Conservation (phyloP, 148 eudicot genomes). For the Cornus controversa region DNA sequence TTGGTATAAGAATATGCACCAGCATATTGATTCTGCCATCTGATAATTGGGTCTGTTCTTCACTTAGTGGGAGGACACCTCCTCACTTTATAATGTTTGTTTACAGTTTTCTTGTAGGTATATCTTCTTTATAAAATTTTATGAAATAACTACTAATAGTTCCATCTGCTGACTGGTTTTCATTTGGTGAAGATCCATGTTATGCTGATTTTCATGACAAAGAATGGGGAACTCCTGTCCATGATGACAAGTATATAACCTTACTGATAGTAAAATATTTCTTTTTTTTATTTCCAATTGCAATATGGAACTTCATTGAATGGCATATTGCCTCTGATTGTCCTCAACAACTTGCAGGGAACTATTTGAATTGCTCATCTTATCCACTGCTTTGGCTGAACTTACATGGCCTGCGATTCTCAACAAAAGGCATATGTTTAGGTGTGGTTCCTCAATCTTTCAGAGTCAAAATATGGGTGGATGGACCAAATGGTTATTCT, state of each 20-base stretch:
- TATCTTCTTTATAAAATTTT: neutral
- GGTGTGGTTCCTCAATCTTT: constrained; percentile 33
- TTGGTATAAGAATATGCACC: neutral
- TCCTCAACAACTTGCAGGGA: constrained; percentile 47
- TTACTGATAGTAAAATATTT: neutral
- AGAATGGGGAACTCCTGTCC: constrained; percentile 86
- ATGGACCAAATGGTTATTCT: neutral
- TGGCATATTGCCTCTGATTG: neutral
- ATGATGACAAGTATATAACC: constrained; percentile 62
- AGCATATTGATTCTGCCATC: neutral
- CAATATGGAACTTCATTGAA: constrained; percentile 6
- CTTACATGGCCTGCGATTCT: constrained; percentile 86
- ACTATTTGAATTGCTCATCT: constrained; percentile 82
- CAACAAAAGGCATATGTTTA: constrained; percentile 63
- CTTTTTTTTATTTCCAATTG: constrained; percentile 5
- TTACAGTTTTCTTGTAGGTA: neutral
- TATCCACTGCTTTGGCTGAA: constrained; percentile 88
- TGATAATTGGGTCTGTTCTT: neutral
- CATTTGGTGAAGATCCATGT: constrained; percentile 51
- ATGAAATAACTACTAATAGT: too few relatives aligned
- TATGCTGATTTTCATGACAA: constrained; percentile 77
- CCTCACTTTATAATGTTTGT: neutral
- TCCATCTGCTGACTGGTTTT: constrained; percentile 22
- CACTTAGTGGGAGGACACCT: neutral
- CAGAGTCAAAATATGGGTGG: neutral